A percentile compares a stretch with the other conserved stretches of the same genome.
Conservation (phyloP, 2,329 filamentous ascomycete species). For the Alternaria sp. region DNA sequence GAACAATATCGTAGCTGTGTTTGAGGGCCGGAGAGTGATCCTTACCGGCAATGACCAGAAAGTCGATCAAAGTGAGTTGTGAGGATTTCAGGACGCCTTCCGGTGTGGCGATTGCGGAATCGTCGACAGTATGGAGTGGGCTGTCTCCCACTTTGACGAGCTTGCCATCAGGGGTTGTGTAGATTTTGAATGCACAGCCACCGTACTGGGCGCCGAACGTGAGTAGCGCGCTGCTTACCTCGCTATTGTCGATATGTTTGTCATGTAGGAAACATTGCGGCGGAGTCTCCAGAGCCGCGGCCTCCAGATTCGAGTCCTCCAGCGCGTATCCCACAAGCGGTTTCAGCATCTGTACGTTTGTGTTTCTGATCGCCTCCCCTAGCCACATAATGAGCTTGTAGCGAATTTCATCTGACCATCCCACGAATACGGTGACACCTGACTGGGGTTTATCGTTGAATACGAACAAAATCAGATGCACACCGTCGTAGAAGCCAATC, state of each 20-base stretch:
- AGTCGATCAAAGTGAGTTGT: background rate
- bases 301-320: background rate
- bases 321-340: background rate
- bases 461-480: background rate
- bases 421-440: background rate
- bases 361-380: background rate
- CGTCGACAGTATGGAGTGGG: background rate
- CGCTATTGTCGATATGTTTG: background rate
- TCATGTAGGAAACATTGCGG: background rate
- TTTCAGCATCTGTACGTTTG: background rate
- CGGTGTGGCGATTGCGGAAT: background rate
- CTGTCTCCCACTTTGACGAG: background rate
- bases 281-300: background rate
- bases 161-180: background rate
- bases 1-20: background rate
- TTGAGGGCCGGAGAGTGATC: background rate
- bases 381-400: background rate
- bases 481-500: background rate
- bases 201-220: background rate
- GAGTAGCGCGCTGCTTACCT: background rate
- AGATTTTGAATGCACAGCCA: background rate
- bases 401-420: background rate
- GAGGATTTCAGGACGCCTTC: background rate
- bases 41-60: background rate
- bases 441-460: too few species aligned